Percentiles rank a stretch among this genome's conserved stretches.
Evolutionary conservation across 2,329 filamentous ascomycete species (phyloP).

Genomic region (Simplicillium sp.): DNA sequence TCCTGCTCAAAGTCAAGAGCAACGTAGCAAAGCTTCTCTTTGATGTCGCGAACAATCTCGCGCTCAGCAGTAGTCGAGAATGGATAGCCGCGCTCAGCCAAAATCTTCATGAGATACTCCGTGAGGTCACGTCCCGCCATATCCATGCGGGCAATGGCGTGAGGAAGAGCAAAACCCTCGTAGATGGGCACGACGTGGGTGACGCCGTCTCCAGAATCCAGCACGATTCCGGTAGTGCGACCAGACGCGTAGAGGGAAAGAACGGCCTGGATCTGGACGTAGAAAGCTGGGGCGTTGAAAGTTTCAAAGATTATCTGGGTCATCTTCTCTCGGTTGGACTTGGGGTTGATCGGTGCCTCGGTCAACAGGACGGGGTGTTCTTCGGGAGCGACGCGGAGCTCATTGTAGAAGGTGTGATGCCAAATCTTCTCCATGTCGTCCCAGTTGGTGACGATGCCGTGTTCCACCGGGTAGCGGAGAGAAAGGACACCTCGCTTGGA

Average conservation of each 20-base stretch:
- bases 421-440: conserved; percentile 99
- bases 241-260: conserved; percentile 98
- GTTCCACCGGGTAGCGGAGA: conserved; percentile 98
- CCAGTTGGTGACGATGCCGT: conserved; percentile 99
- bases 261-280: conserved; percentile 99
- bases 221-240: conserved; percentile 99
- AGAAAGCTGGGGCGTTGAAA: conserved; percentile 99
- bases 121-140: conserved; percentile 99
- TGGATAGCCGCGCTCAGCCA: conserved; percentile 97
- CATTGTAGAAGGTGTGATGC: conserved; percentile 99
- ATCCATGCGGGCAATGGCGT: conserved; percentile 99
- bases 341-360: conserved; percentile 99
- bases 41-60: conserved; percentile 99
- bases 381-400: conserved; percentile 98
- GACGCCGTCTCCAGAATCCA: conserved; percentile 99
- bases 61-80: conserved; percentile 99
- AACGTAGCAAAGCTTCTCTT: conserved; percentile 99
- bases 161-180: conserved; percentile 99
- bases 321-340: conserved; percentile 99
- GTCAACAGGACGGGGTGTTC: conserved; percentile 99
- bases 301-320: conserved; percentile 99
- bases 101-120: conserved; percentile 99
- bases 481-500: conserved; percentile 99
- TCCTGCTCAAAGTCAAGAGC: conserved; percentile 99
- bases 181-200: conserved; percentile 99